Percentiles rank a stretch among this genome's conserved stretches.
phyloP scores from a whole-genome alignment of 2,329 filamentous ascomycete species.

The Thielaviopsis ethacetica region DNA sequence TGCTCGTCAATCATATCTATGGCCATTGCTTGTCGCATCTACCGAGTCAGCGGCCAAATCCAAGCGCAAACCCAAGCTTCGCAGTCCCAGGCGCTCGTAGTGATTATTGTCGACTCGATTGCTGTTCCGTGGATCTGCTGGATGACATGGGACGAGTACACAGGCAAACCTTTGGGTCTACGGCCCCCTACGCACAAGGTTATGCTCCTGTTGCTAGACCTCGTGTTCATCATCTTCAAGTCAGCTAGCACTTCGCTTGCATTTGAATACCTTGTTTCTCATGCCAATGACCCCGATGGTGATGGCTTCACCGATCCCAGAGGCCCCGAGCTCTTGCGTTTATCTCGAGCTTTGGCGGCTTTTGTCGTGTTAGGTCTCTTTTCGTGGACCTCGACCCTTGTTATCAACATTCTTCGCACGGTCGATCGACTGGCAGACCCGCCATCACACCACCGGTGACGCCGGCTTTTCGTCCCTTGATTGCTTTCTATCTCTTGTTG shows the following conservation, averaged over 20 bases:
- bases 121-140: constrained; percentile 83
- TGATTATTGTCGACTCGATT: constrained; percentile 74
- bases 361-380: constrained; percentile 69
- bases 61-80: constrained; percentile 27
- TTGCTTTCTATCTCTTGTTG: background rate
- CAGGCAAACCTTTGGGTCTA: constrained; percentile 77
- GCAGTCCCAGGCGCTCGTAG: constrained; percentile 68
- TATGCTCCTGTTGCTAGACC: constrained; percentile 73
- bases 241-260: constrained; percentile 82
- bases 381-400: constrained; percentile 83
- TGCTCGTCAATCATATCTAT: constrained; percentile 70
- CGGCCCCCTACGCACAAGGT: constrained; percentile 74
- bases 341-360: constrained; percentile 52
- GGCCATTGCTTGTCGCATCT: constrained; percentile 61
- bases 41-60: constrained; percentile 30
- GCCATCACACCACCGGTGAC: background rate
- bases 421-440: constrained; percentile 41
- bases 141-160: constrained; percentile 94
- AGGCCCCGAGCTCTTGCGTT: constrained; percentile 10
- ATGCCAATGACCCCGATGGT: constrained; percentile 25
- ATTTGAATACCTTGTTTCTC: constrained; percentile 63
- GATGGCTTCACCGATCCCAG: constrained; percentile 6
- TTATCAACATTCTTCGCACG: constrained; percentile 63
- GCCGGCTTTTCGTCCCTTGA: background rate
- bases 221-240: constrained; percentile 96